A percentile compares a stretch with the other conserved stretches of the same genome.
Conservation (phyloP, 331 rosid species). For the Rhamnella rubrinervis region DNA sequence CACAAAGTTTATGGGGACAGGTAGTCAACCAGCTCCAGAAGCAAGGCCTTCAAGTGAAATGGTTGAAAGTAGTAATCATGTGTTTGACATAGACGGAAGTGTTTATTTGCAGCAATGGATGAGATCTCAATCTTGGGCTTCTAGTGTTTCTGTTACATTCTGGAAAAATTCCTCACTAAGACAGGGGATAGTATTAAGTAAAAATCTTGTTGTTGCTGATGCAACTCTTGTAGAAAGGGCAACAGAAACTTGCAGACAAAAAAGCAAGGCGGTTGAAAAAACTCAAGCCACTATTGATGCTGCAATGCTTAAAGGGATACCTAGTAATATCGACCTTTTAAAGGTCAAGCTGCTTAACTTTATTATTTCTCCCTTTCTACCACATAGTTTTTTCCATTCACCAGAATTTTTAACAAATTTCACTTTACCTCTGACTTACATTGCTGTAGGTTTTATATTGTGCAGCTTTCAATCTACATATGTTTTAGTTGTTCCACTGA, state of each 20-base stretch:
- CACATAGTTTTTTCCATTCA: background rate
- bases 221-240: slow-evolving; percentile 71
- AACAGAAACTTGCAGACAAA: slow-evolving; percentile 58
- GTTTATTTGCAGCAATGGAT: slow-evolving; percentile 87
- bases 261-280: slow-evolving; percentile 61
- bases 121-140: slow-evolving; percentile 81
- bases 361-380: slow-evolving; percentile 10
- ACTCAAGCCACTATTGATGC: slow-evolving; percentile 98
- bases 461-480: background rate
- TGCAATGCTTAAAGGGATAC: slow-evolving; percentile 88
- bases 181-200: slow-evolving; percentile 75
- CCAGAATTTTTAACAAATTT: background rate
- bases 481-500: slow-evolving; percentile 15
- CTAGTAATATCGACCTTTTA: slow-evolving; percentile 95
- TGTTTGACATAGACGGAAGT: slow-evolving; percentile 89
- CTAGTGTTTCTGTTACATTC: slow-evolving; percentile 60
- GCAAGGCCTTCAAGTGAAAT: slow-evolving; percentile 46
- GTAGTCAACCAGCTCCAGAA: slow-evolving; percentile 35
- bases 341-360: slow-evolving; percentile 54
- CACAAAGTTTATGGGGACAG: slow-evolving; percentile 44
- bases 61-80: slow-evolving; percentile 52
- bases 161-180: slow-evolving; percentile 73
- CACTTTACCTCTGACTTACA: background rate
- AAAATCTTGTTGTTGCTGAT: slow-evolving; percentile 82
- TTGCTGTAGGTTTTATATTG: slow-evolving; percentile 4